Evolutionary conservation across 768 basidiomycete genomes (phyloP).

Genomic region (Termitomyces sp.): DNA sequence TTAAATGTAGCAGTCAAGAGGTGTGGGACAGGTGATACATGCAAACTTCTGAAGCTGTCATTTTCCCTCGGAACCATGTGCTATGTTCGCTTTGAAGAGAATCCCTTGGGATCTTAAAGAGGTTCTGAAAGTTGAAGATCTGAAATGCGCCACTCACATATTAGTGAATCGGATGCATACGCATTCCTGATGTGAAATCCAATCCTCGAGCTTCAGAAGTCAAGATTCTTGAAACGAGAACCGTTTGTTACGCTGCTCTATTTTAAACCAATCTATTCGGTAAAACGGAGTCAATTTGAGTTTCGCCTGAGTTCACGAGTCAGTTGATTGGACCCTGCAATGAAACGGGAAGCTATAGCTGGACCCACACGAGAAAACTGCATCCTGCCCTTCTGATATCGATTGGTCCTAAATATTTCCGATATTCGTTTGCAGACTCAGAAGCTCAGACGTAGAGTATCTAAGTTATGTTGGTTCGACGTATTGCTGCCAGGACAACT

Average conservation of each 20-base stretch:
- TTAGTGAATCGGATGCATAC: background rate
- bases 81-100: background rate
- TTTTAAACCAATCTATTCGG: background rate
- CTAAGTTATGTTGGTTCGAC: background rate
- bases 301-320: background rate
- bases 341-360: background rate
- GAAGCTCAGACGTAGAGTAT: background rate
- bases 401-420: background rate
- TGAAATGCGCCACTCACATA: background rate
- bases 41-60: background rate
- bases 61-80: background rate
- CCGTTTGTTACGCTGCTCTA: too few relatives aligned
- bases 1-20: background rate
- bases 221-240: background rate
- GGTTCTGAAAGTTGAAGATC: background rate
- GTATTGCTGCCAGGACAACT: background rate
- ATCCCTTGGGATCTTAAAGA: background rate
- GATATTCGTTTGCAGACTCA: background rate
- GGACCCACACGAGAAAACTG: background rate
- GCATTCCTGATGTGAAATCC: background rate
- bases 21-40: constrained; percentile 3
- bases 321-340: background rate
- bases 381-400: background rate
- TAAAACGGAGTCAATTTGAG: background rate
- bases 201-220: background rate